Percentiles rank a stretch among this genome's conserved stretches.
Evolutionary conservation across 805 yeast species (phyloP).

Genomic region (Zygosaccharomyces gambellarensis): DNA sequence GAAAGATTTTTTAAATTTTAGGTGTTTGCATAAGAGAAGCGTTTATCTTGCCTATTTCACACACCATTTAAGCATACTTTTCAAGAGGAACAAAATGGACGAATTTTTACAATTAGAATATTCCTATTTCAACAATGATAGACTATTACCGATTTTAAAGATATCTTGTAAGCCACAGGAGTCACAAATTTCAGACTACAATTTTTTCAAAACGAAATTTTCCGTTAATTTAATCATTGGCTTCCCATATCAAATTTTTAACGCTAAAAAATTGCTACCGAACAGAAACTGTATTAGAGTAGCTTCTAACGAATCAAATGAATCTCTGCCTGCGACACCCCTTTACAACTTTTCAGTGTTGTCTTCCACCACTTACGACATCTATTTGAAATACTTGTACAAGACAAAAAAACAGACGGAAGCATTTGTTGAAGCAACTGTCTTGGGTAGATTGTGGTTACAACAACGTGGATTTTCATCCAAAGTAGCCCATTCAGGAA

Average conservation of each 20-base stretch:
- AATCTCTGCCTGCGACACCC: slow-evolving; percentile 62
- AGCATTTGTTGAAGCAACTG: slow-evolving; percentile 80
- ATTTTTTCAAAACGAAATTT: slow-evolving; percentile 65
- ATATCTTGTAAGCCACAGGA: slow-evolving; percentile 43
- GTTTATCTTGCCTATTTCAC: slow-evolving; percentile 80
- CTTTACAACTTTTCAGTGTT: slow-evolving; percentile 77
- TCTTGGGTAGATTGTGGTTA: slow-evolving; percentile 85
- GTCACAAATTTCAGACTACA: slow-evolving; percentile 36
- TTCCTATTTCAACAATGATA: slow-evolving; percentile 69
- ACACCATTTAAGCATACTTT: slow-evolving; percentile 50
- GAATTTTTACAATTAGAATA: slow-evolving; percentile 50
- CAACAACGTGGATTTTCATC: slow-evolving; percentile 79
- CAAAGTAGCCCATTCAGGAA: slow-evolving; percentile 47
- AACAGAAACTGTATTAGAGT: slow-evolving; percentile 79
- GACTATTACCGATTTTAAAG: slow-evolving; percentile 66
- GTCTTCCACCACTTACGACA: slow-evolving; percentile 61
- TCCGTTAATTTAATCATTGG: slow-evolving; percentile 69
- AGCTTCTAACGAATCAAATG: slow-evolving; percentile 43
- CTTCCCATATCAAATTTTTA: slow-evolving; percentile 66
- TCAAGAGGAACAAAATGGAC: slow-evolving; percentile 49
- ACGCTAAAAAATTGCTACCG: slow-evolving; percentile 68
- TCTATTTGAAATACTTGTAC: slow-evolving; percentile 70
- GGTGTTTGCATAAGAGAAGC: slow-evolving; percentile 85
- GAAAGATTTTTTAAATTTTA: slow-evolving; percentile 84
- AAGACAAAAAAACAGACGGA: slow-evolving; percentile 71